phyloP scores from a whole-genome alignment of 176 grass and related monocot genomes.

The Rhynchospora breviuscula region DNA sequence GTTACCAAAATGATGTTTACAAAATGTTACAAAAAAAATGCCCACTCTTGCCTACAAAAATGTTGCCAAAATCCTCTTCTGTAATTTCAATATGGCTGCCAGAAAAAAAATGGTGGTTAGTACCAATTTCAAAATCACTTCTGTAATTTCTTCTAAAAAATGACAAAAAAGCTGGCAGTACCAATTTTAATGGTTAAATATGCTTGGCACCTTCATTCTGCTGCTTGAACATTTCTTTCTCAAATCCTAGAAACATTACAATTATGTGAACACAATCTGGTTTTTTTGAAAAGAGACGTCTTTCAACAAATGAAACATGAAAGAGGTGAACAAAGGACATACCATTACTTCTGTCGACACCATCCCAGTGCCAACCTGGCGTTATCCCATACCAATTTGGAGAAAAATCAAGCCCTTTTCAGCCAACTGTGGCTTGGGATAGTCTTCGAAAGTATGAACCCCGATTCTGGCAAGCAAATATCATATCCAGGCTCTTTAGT shows the following conservation, averaged over 20 bases:
- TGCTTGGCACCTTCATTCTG: slow-evolving; percentile 31
- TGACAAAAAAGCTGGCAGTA: no score
- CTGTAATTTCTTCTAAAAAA: no score
- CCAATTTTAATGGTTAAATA: no score
- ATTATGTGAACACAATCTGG: not conserved
- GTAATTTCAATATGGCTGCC: no score
- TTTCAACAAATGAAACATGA: not conserved
- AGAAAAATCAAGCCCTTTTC: slow-evolving; percentile 79
- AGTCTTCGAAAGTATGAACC: slow-evolving; percentile 82
- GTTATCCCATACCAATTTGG: slow-evolving; percentile 80
- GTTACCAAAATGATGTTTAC: no score
- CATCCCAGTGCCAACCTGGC: slow-evolving; percentile 89
- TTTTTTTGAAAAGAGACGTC: slow-evolving; percentile 1
- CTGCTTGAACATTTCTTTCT: slow-evolving; percentile 79
- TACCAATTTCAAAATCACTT: no score
- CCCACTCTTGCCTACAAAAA: no score
- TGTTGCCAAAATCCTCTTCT: no score
- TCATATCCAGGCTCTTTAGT: no score
- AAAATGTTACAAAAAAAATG: no score
- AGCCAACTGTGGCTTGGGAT: slow-evolving; percentile 84
- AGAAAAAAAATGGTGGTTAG: no score
- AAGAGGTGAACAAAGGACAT: slow-evolving; percentile 19
- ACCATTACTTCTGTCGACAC: slow-evolving; percentile 90
- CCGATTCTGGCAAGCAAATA: slow-evolving; percentile 37
- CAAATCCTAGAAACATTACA: slow-evolving; percentile 44